phyloP scores from a whole-genome alignment of 108 stramenopile genomes.

The Nannochloropsis gaditana region DNA sequence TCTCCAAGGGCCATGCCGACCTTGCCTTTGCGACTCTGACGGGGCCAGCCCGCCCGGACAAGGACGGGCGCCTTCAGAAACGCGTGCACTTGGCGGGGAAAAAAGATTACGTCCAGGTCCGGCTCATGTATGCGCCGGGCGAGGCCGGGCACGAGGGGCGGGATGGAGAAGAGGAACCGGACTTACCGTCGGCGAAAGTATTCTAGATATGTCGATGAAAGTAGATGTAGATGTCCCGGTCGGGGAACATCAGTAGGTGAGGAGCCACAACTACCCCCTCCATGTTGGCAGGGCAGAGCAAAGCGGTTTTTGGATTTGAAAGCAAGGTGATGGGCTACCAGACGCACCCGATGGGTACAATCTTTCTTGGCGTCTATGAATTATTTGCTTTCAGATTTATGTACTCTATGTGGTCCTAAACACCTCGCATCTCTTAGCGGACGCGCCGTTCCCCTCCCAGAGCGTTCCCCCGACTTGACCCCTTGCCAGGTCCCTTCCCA shows the following conservation, averaged over 20 bases:
- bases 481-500: background rate
- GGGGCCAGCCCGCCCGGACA: constrained; percentile 18
- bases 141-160: background rate
- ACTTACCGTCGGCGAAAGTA: background rate
- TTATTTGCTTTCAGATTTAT: too few species aligned
- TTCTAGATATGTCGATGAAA: background rate
- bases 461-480: background rate
- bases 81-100: constrained; percentile 22
- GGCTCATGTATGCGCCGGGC: background rate
- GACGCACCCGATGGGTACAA: too few species aligned
- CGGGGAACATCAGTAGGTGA: too few species aligned
- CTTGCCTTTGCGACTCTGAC: constrained; percentile 29
- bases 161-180: background rate
- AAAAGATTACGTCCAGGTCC: background rate
- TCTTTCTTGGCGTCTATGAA: too few species aligned
- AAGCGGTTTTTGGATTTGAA: too few species aligned
- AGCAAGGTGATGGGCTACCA: too few species aligned
- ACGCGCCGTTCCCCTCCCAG: background rate
- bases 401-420: too few species aligned
- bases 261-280: too few species aligned
- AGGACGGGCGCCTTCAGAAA: constrained; percentile 26
- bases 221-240: too few species aligned
- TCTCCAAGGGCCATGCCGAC: constrained; percentile 24
- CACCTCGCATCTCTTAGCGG: too few species aligned
- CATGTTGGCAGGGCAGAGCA: too few species aligned